Evolutionary conservation across 2,329 filamentous ascomycete species (phyloP).

Genomic region (Fusarium tanahbumbuense): DNA sequence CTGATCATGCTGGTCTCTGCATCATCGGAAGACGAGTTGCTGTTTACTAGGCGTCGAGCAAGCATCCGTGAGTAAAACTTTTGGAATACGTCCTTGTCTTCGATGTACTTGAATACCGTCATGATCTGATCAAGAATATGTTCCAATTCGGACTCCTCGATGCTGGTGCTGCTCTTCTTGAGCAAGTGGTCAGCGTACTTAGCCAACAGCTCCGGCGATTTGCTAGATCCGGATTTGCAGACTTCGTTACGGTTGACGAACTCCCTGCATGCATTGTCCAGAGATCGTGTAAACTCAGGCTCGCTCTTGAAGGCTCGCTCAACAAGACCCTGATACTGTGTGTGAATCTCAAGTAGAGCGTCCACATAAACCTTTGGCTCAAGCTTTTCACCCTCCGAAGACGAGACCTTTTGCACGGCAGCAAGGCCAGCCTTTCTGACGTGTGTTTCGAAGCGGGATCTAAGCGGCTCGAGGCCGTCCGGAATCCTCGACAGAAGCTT

Average conservation of each 20-base stretch:
- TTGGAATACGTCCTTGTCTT: conserved; percentile 99
- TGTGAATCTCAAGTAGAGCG: conserved; percentile 92
- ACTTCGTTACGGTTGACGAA: conserved; percentile 98
- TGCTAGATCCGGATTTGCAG: conserved; percentile 92
- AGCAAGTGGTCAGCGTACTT: conserved; percentile 95
- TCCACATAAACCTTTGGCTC: conserved; percentile 98
- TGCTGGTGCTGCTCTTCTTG: conserved; percentile 91
- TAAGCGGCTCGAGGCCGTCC: conserved; percentile 89
- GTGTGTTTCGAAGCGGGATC: conserved; percentile 89
- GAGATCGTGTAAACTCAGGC: conserved; percentile 93
- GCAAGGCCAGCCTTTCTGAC: conserved; percentile 89
- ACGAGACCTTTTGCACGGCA: conserved; percentile 90
- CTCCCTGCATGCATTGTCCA: conserved; percentile 97
- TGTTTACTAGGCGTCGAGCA: conserved; percentile 92
- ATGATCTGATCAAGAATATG: conserved; percentile 91
- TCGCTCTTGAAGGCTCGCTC: conserved; percentile 94
- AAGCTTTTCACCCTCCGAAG: conserved; percentile 85
- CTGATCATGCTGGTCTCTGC: conserved; percentile 99
- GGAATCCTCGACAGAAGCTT: conserved; percentile 88
- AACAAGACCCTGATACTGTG: conserved; percentile 90
- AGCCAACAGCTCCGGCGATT: conserved; percentile 92
- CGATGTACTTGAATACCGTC: conserved; percentile 99
- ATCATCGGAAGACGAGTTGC: conserved; percentile 94
- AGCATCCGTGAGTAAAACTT: conserved; percentile 99
- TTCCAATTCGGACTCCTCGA: conserved; percentile 94